Percentiles rank a stretch among this genome's conserved stretches.
Conservation (phyloP, 176 grass and related monocot genomes). For the Saccharum spontaneum region DNA sequence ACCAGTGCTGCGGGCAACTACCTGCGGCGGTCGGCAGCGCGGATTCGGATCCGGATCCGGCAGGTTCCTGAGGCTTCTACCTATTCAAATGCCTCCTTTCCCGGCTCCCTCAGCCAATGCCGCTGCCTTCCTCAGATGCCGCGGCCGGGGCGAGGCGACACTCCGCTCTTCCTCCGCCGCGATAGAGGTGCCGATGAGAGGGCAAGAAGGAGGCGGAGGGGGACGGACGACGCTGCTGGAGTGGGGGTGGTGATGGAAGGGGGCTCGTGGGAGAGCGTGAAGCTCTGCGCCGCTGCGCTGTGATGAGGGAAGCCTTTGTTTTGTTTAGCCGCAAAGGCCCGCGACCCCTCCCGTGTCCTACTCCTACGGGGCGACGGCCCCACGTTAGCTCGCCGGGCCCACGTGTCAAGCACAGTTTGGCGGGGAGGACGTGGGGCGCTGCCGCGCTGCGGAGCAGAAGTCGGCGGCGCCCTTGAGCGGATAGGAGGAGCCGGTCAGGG, state of each 20-base stretch:
- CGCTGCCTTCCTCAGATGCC: not conserved
- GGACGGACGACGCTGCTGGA: not conserved
- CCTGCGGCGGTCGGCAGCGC: not conserved
- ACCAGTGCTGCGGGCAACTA: not conserved
- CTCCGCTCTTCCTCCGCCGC: not conserved
- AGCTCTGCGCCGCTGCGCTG: constrained; percentile 26
- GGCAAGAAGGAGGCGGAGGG: not conserved
- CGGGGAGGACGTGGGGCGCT: not conserved
- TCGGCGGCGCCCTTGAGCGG: no score
- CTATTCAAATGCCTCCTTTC: not conserved
- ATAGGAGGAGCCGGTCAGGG: no score
- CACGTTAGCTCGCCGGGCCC: not conserved
- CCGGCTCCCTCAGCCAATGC: constrained; percentile 21
- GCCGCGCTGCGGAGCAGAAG: no score
- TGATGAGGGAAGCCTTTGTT: constrained; percentile 32
- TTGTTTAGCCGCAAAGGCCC: constrained; percentile 47
- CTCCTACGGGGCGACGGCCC: not conserved
- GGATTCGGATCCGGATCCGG: constrained; percentile 21
- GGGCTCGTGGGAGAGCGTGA: constrained; percentile 11
- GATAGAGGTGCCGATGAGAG: not conserved
- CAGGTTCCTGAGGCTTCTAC: not conserved
- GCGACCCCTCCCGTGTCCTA: not conserved
- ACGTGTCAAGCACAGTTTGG: not conserved
- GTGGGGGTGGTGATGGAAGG: not conserved
- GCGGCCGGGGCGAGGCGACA: not conserved